These are phyloP conservation scores for Centrapalus pauciflorus DNA, from an alignment of 129 eudicot species.

Conservation along the genomic window DNA sequence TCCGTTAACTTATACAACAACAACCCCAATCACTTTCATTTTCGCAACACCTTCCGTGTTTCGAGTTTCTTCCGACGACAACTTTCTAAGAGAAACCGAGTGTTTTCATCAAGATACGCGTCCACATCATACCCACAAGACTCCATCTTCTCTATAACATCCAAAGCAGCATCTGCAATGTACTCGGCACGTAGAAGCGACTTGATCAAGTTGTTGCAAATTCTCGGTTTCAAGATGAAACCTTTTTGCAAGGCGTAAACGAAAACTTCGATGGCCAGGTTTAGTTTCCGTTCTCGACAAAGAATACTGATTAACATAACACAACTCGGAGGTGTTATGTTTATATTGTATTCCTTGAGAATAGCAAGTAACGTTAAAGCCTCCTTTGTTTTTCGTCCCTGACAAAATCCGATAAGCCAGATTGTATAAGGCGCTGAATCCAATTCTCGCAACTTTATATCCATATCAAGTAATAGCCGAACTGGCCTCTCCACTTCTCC, in stretches of 20 bases:
- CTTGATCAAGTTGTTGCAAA: slow-evolving; percentile 49
- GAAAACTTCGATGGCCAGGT: slow-evolving; percentile 46
- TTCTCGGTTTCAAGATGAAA: slow-evolving; percentile 44
- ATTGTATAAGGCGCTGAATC: slow-evolving; percentile 49
- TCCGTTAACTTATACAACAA: slow-evolving; percentile 29
- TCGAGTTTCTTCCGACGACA: background rate
- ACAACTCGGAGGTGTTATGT: slow-evolving; percentile 63
- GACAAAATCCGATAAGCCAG: slow-evolving; percentile 48
- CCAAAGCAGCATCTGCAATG: slow-evolving; percentile 25
- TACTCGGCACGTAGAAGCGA: slow-evolving; percentile 34
- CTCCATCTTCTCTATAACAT: slow-evolving; percentile 51
- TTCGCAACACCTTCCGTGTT: background rate
- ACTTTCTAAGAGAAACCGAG: slow-evolving; percentile 32
- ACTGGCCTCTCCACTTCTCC: slow-evolving; percentile 55
- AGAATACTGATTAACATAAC: slow-evolving; percentile 58
- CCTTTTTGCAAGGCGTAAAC: slow-evolving; percentile 49
- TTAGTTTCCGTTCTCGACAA: slow-evolving; percentile 36
- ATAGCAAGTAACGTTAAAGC: slow-evolving; percentile 47
- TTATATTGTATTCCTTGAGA: slow-evolving; percentile 43
- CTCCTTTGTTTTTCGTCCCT: slow-evolving; percentile 33
- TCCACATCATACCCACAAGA: slow-evolving; percentile 56
- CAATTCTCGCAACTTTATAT: slow-evolving; percentile 33
- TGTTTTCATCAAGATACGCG: slow-evolving; percentile 33
- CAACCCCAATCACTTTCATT: slow-evolving; percentile 9
- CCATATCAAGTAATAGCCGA: slow-evolving; percentile 47